These are phyloP conservation scores for Neurospora tetraspora DNA, from an alignment of 495 filamentous ascomycete genomes.

Conservation along the genomic window DNA sequence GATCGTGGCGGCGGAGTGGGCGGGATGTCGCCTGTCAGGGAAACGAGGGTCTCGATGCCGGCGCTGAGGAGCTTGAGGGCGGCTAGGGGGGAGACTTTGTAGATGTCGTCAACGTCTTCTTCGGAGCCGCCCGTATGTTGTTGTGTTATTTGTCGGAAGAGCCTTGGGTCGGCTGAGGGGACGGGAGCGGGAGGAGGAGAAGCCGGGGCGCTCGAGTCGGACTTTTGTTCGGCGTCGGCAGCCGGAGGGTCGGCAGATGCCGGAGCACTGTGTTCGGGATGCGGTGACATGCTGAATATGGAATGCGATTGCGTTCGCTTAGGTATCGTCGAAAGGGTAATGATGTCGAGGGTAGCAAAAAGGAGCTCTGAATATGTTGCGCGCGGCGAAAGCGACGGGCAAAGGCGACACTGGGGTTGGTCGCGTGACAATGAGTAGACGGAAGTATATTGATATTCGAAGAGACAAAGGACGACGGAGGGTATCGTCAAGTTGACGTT, in stretches of 20 bases:
- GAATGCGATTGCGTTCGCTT: background rate
- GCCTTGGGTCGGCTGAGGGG: conserved; percentile 38
- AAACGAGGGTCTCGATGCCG: conserved; percentile 63
- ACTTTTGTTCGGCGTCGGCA: conserved; percentile 1
- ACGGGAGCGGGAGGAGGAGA: conserved; percentile 39
- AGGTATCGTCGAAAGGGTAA: background rate
- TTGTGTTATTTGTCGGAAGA: conserved; percentile 9
- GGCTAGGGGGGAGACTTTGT: conserved; percentile 57
- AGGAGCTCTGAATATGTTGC: background rate
- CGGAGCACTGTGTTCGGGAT: background rate
- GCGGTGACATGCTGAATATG: conserved; percentile 1
- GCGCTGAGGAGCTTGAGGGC: conserved; percentile 72
- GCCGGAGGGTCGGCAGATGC: conserved; percentile 2
- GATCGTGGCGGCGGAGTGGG: conserved; percentile 58
- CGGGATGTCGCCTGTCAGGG: conserved; percentile 60
- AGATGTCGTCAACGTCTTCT: conserved; percentile 46
- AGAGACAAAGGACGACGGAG: background rate
- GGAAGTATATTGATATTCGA: background rate
- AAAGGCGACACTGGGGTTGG: background rate
- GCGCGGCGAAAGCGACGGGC: background rate
- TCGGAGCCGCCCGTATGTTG: conserved; percentile 1
- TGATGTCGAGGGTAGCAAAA: background rate
- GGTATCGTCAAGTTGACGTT: background rate
- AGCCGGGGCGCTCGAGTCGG: conserved; percentile 11
- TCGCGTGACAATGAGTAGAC: background rate